Percentiles rank a stretch among this genome's conserved stretches.
phyloP scores from a whole-genome alignment of 257 asterid genomes.

The Penstemon eatonii region DNA sequence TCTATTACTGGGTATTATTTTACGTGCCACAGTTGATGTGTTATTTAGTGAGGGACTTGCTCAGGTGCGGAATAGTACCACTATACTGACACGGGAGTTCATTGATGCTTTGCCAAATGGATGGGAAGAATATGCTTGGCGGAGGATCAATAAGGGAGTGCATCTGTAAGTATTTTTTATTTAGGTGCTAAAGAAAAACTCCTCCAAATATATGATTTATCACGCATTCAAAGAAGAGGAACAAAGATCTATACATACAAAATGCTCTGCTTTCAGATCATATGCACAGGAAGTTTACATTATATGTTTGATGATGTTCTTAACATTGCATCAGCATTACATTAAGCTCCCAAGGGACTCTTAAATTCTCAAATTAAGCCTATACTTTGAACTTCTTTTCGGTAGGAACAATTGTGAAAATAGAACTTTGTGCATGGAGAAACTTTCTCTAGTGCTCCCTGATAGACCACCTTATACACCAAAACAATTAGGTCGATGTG shows the following conservation, averaged over 20 bases:
- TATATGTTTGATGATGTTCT: too few species aligned
- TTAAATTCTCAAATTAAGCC: not conserved
- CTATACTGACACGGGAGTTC: slow-evolving; percentile 83
- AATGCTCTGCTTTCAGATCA: not conserved
- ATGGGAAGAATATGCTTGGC: slow-evolving; percentile 98
- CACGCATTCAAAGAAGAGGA: not conserved
- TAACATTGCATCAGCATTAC: too few species aligned
- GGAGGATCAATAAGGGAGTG: slow-evolving; percentile 88
- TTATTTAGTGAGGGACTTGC: slow-evolving; percentile 75
- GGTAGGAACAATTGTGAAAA: slow-evolving; percentile 78
- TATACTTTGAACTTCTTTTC: slow-evolving; percentile 20
- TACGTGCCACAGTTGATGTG: slow-evolving; percentile 54
- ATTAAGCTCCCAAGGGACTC: not conserved
- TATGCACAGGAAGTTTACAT: too few species aligned
- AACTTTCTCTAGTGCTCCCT: slow-evolving; percentile 88
- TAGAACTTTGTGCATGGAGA: slow-evolving; percentile 84
- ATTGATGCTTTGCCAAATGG: slow-evolving; percentile 95
- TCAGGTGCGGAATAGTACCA: slow-evolving; percentile 97
- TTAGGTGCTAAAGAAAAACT: not conserved
- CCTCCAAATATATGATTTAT: not conserved
- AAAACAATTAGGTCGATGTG: slow-evolving; percentile 78
- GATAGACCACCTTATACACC: slow-evolving; percentile 80
- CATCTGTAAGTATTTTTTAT: slow-evolving; percentile 63
- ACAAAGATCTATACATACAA: not conserved
- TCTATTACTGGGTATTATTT: slow-evolving; percentile 22